Evolutionary conservation across 495 filamentous ascomycete species (phyloP).

Genomic region (Podospora bellae-mahoneyi): DNA sequence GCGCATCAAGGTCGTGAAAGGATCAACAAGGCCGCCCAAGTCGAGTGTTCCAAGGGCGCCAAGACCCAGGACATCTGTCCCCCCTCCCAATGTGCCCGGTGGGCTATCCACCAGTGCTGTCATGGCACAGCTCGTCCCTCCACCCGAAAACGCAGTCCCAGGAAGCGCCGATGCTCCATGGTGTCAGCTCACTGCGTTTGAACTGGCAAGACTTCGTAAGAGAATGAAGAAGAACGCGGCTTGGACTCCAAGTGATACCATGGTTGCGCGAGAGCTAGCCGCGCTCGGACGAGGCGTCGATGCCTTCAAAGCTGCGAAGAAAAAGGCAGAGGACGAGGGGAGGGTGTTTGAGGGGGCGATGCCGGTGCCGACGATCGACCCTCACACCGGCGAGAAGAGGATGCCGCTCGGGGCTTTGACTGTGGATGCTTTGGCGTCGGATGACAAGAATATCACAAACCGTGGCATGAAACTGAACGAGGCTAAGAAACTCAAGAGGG

Average conservation of each 20-base stretch:
- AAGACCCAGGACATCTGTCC: slow-evolving; percentile 40
- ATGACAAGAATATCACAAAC: slow-evolving; percentile 65
- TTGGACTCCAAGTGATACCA: slow-evolving; percentile 92
- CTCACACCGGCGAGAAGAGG: slow-evolving; percentile 44
- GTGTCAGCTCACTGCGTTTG: slow-evolving; percentile 84
- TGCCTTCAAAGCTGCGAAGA: slow-evolving; percentile 66
- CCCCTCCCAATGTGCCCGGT: slow-evolving; percentile 54
- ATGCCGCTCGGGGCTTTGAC: slow-evolving; percentile 51
- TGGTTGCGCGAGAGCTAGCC: slow-evolving; percentile 87
- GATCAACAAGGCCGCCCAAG: slow-evolving; percentile 33
- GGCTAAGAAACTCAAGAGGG: slow-evolving; percentile 85
- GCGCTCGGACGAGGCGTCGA: slow-evolving; percentile 72
- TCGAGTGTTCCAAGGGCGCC: slow-evolving; percentile 29
- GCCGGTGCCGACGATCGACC: slow-evolving; percentile 44
- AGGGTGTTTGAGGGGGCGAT: slow-evolving; percentile 54
- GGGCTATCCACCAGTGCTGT: slow-evolving; percentile 76
- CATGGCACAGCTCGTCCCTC: slow-evolving; percentile 69
- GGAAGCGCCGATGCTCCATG: slow-evolving; percentile 82
- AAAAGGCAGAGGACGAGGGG: slow-evolving; percentile 63
- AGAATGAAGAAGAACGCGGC: slow-evolving; percentile 99
- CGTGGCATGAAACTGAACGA: slow-evolving; percentile 89
- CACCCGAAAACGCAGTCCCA: slow-evolving; percentile 68
- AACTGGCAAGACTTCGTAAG: slow-evolving; percentile 87
- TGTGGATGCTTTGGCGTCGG: slow-evolving; percentile 46
- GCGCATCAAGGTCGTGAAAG: slow-evolving; percentile 44